Evolutionary conservation across 164 flowering plant genomes (phyloP).

Genomic region (Santalum album): DNA sequence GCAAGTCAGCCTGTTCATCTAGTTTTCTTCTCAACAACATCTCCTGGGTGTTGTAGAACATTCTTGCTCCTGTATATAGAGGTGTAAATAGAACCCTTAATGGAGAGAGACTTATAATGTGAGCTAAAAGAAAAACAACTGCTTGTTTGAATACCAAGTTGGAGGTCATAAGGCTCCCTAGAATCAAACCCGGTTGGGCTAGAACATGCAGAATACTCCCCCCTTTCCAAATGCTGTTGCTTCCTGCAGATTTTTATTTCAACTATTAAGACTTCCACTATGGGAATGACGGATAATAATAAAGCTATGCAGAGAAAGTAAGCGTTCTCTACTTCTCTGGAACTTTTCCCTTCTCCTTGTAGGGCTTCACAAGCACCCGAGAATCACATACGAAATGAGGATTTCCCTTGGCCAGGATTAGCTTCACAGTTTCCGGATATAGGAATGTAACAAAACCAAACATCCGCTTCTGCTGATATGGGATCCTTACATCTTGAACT

Average conservation of each 20-base stretch:
- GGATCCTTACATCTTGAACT: constrained; percentile 97
- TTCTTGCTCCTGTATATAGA: constrained; percentile 43
- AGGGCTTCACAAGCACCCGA: constrained; percentile 95
- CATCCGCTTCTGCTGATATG: constrained; percentile 97
- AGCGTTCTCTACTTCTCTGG: constrained; percentile 55
- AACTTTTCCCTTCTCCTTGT: constrained; percentile 96
- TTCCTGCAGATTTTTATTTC: constrained; percentile 29
- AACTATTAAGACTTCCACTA: neutral
- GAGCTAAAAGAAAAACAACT: neutral
- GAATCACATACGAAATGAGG: constrained; percentile 98
- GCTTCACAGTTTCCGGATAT: constrained; percentile 84
- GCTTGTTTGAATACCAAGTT: constrained; percentile 27
- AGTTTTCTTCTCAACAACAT: constrained; percentile 20
- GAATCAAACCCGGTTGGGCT: constrained; percentile 36
- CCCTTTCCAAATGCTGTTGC: constrained; percentile 42
- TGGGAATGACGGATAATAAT: neutral
- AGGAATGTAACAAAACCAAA: constrained; percentile 94
- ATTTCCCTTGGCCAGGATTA: constrained; percentile 86
- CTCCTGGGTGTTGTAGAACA: constrained; percentile 62
- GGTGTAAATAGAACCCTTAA: constrained; percentile 1
- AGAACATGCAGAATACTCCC: constrained; percentile 30
- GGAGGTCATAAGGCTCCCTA: constrained; percentile 36
- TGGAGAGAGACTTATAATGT: neutral
- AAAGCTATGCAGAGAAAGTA: too few species aligned
- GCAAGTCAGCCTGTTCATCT: constrained; percentile 76